Conservation (phyloP, 805 yeast species). For the Candida sithepensis region DNA sequence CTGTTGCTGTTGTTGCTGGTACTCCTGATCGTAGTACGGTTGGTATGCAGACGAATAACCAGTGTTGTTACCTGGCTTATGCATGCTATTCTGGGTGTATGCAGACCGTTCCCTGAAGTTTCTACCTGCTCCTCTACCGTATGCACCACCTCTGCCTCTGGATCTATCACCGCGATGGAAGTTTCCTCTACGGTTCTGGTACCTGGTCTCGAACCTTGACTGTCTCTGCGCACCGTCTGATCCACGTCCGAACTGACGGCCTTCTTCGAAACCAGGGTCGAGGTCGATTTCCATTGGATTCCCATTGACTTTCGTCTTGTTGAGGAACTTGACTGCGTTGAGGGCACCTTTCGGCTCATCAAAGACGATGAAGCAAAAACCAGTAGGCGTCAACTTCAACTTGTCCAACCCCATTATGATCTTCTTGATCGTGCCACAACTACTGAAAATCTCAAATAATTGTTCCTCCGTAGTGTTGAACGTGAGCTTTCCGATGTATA, state of each 20-base stretch:
- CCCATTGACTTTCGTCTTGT: conserved; percentile 82
- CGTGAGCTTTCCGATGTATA: conserved; percentile 88
- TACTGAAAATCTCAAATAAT: conserved; percentile 78
- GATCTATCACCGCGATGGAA: conserved; percentile 17
- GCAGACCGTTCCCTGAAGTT: conserved; percentile 1
- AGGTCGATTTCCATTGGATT: conserved; percentile 79
- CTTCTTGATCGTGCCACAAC: conserved; percentile 72
- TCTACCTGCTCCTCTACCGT: neutral
- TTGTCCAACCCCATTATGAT: conserved; percentile 95
- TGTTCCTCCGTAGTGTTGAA: conserved; percentile 95
- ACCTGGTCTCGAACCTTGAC: conserved; percentile 19
- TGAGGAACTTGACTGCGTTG: conserved; percentile 76
- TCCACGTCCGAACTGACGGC: conserved; percentile 95
- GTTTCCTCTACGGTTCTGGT: conserved; percentile 9
- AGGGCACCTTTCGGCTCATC: conserved; percentile 66
- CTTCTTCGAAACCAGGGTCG: conserved; percentile 95
- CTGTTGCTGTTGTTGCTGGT: neutral
- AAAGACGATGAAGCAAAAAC: conserved; percentile 90
- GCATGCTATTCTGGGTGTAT: conserved; percentile 1
- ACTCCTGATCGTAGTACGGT: neutral
- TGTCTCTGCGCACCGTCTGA: conserved; percentile 81
- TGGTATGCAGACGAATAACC: neutral
- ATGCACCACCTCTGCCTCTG: neutral
- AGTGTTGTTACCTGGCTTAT: neutral
- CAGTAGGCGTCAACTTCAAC: conserved; percentile 89